Conservation (phyloP, 495 filamentous ascomycete species). For the Neurospora cerealis region DNA sequence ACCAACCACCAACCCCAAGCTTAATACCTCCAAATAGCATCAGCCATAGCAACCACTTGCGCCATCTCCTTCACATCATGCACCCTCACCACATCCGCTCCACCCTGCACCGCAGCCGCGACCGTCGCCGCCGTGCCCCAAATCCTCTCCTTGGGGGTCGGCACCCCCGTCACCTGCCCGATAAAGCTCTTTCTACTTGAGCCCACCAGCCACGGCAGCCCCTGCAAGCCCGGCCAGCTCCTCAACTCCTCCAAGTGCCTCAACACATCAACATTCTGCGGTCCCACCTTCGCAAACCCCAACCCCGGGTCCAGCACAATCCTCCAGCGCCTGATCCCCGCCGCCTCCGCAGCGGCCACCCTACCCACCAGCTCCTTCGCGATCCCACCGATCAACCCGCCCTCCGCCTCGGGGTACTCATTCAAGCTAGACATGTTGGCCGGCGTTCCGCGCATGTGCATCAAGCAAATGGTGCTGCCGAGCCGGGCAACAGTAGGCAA, state of each 20-base stretch:
- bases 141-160: conserved; percentile 44
- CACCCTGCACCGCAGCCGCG: conserved; percentile 77
- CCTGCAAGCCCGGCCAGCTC: conserved; percentile 50
- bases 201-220: conserved; percentile 82
- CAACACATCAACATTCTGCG: conserved; percentile 74
- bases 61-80: conserved; percentile 91
- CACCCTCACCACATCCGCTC: conserved; percentile 88
- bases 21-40: conserved; percentile 69
- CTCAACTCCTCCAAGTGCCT: conserved; percentile 54
- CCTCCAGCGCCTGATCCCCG: conserved; percentile 82
- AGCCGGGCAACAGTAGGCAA: conserved; percentile 67
- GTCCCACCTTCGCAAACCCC: conserved; percentile 78
- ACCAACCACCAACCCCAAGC: not conserved
- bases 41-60: conserved; percentile 77
- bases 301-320: conserved; percentile 92
- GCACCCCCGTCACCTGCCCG: conserved; percentile 68
- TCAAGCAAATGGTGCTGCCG: conserved; percentile 75
- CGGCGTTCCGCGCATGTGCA: conserved; percentile 92
- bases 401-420: conserved; percentile 49
- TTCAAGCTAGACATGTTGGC: conserved; percentile 66
- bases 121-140: conserved; percentile 90
- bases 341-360: conserved; percentile 66
- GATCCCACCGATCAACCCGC: conserved; percentile 61
- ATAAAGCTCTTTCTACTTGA: conserved; percentile 87
- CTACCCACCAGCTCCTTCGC: conserved; percentile 58